Base-by-base conservation (phyloP, 148 eudicot species). In the Dysphania ambrosioides region DNA sequence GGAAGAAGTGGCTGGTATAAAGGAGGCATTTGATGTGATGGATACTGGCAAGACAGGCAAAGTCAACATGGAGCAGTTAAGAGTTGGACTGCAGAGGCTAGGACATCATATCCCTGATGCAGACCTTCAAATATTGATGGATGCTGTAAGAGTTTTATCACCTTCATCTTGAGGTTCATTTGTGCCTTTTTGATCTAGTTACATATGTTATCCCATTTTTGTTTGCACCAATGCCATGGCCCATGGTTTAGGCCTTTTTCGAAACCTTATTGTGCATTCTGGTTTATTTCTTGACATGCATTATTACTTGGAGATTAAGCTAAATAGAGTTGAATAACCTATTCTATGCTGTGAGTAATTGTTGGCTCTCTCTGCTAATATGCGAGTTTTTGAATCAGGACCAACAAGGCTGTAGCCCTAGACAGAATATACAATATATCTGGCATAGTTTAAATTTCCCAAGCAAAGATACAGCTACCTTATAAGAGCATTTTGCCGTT, bases 1-100 rank as follows among this genome's bases (percentile, higher is more conserved):
- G 71, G 97, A 91, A 78, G 97, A 91, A 85, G 91, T 82, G 49
- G 90, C 91, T 62, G 89, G 93, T 72, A 86, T 91, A 56, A 89
- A 86, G 75, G 93, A 91, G 80, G 86, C 89, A 63, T 91, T 91
- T 79, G 87, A 86, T 58, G 66, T 27, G 68, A 91, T 91, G 91
- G 97, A 91, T 71, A 79, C 84, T n/a, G 79, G 72, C 68, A 89
- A 87, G 72, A 78, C 83, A 73, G 93, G 91, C 68, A 87, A 83
- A 78, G 76, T 91, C 80, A 85, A 87, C 72, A 72, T 86, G 64
- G 90, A 91, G 56, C 93, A 91, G 85, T 77, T 89, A 69, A 83
- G 78, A 75, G 64, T 57, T 71, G 91, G 91, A 57, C 66, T 87
- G 78, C 85, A 79, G 31, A 87, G 87, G 81, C 88, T 87, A 59